These are phyloP conservation scores for Tirmania nivea DNA, from an alignment of 495 filamentous ascomycete species.

Conservation along the genomic window DNA sequence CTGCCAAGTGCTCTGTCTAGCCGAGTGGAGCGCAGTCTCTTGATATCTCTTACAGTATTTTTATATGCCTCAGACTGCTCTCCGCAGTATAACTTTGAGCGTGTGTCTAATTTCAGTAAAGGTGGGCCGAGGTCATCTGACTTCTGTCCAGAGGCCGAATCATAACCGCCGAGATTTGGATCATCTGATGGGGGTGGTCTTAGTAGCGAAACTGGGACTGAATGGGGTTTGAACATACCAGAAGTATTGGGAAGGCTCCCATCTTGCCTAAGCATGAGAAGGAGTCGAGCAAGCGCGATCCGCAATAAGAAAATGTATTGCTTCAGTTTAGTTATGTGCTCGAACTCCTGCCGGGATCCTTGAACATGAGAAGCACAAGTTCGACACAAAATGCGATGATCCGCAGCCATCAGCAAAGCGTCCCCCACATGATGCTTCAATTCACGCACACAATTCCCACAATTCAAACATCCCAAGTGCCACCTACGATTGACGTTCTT, in stretches of 20 bases:
- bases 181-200: constrained; percentile 35
- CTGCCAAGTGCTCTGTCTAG: constrained; percentile 85
- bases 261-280: constrained; percentile 63
- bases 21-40: constrained; percentile 69
- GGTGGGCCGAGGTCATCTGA: constrained; percentile 26
- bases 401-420: constrained; percentile 41
- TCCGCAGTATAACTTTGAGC: constrained; percentile 53
- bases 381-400: constrained; percentile 44
- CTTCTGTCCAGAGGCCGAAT: constrained; percentile 42
- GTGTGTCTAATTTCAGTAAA: constrained; percentile 38
- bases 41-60: constrained; percentile 88
- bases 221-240: background rate
- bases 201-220: background rate
- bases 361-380: constrained; percentile 35
- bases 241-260: constrained; percentile 57
- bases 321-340: constrained; percentile 55
- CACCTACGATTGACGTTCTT: constrained; percentile 50
- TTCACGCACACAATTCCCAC: constrained; percentile 51
- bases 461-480: constrained; percentile 62
- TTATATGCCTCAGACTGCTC: constrained; percentile 55
- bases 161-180: constrained; percentile 43
- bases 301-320: constrained; percentile 85
- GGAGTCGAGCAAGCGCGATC: constrained; percentile 73
- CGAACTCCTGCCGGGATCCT: constrained; percentile 34
- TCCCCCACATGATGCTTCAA: constrained; percentile 40